A percentile compares a stretch with the other conserved stretches of the same genome.
phyloP scores from a whole-genome alignment of 768 basidiomycete species.

The Tremella mesenterica region DNA sequence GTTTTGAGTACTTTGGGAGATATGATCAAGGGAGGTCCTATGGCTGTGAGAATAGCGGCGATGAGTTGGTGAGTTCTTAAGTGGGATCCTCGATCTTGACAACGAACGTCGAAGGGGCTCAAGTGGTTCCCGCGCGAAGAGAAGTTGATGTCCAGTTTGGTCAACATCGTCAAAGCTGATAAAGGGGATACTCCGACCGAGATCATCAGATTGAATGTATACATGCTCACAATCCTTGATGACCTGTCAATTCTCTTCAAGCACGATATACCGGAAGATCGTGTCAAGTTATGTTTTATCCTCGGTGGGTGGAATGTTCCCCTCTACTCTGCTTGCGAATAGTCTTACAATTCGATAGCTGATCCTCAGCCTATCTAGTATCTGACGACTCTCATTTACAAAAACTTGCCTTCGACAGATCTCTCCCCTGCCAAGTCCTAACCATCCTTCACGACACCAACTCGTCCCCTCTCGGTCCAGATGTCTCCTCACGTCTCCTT shows the following conservation, averaged over 20 bases:
- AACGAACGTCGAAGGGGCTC: no score
- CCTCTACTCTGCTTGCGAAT: neutral
- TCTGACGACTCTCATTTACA: conserved; percentile 62
- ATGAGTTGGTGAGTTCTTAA: conserved; percentile 32
- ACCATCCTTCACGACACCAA: conserved; percentile 38
- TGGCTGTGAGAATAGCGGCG: conserved; percentile 29
- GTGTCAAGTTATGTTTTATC: conserved; percentile 65
- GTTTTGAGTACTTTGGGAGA: conserved; percentile 13
- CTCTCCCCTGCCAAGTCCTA: conserved; percentile 54
- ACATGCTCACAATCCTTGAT: conserved; percentile 26
- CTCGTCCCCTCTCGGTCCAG: conserved; percentile 8
- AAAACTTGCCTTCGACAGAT: conserved; percentile 61
- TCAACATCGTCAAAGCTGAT: conserved; percentile 30
- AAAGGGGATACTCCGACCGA: conserved; percentile 10
- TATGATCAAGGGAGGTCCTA: conserved; percentile 14
- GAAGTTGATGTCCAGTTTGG: conserved; percentile 16
- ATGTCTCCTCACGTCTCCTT: conserved; percentile 18
- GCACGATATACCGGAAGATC: conserved; percentile 39
- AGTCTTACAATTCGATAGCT: no score
- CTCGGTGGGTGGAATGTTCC: conserved; percentile 52
- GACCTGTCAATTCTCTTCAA: conserved; percentile 20
- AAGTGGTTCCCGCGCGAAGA: neutral
- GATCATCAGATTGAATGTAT: conserved; percentile 8
- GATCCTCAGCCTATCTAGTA: conserved; percentile 56
- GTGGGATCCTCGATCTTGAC: neutral